These are phyloP conservation scores for Fusarium sacchari DNA, from an alignment of 2,329 filamentous ascomycete genomes.

Conservation along the genomic window DNA sequence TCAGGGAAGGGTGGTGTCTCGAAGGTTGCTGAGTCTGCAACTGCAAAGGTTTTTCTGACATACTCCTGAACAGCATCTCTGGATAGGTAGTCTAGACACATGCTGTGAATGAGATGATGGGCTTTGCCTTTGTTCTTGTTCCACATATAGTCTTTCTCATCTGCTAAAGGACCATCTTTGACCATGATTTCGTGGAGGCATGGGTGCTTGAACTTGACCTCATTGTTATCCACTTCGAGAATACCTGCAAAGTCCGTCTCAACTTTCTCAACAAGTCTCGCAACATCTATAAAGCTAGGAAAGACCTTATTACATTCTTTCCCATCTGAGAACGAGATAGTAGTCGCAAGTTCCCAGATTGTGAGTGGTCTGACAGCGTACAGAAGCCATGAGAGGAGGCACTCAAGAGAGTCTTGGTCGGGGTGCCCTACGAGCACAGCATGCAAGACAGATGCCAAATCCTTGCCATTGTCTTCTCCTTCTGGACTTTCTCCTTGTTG, in stretches of 20 bases:
- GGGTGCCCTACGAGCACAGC: not conserved
- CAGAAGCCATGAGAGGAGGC: not conserved
- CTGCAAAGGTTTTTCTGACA: not conserved
- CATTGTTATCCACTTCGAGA: not conserved
- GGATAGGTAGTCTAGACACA: not conserved
- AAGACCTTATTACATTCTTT: not conserved
- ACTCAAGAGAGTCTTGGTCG: not conserved
- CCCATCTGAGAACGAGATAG: not conserved
- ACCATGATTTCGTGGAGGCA: not conserved
- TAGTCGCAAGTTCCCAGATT: not conserved
- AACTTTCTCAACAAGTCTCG: not conserved
- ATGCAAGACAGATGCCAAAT: not conserved
- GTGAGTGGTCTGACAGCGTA: slow-evolving; percentile 7
- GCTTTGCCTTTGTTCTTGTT: not conserved
- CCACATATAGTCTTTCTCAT: not conserved
- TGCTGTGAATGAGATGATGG: not conserved
- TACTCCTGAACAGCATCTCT: not conserved
- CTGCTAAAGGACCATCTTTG: fast-evolving
- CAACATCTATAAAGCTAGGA: not conserved
- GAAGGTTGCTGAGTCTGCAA: not conserved
- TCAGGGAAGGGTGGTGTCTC: not conserved
- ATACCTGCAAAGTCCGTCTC: not conserved
- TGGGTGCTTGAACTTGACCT: not conserved
- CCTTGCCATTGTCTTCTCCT: too few relatives aligned
- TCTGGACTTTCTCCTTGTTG: too few relatives aligned